Base-by-base conservation (phyloP, 2,329 filamentous ascomycete genomes). In the Fusarium sp. region DNA sequence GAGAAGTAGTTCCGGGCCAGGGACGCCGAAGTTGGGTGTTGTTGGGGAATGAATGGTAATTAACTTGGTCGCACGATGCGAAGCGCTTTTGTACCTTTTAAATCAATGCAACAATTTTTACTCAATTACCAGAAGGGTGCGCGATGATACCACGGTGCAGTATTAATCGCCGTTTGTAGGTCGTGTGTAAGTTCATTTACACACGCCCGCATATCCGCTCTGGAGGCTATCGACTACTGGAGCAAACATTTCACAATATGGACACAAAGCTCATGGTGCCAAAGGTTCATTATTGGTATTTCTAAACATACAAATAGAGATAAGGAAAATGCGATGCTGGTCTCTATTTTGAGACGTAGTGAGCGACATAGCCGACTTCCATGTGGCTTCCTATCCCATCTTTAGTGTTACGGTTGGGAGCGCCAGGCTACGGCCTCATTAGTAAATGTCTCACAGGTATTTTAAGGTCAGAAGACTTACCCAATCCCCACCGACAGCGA, bases 401-500 rank as follows among this genome's bases (percentile, higher is more conserved):
- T 2, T 68, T 60, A 4, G 85, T 87, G n/a, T 73, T 68, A 6
- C 53, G 69, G 64, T 84, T 83, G 5, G 86, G 85, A 15, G 75
- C 24, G 4, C 85, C 85, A 42, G 85, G 84, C 84, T 84, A 11
- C 34, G 7, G 3, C 7, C 15, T 20, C 19, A 24, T 69, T 21
- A 69, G 57, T 58, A 28, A 62, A 42, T 7, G 3, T 34, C 10
- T 6, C 1, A 3, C 7, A 2, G 5, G 0, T 2, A 8, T 9
- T 39, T 28, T 1, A 20, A 6, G 9, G 11, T 26, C 2, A 3
- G 20, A 21, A 42, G 57, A 81, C 83, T 74, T 77, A 84, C 85
- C 82, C 77, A 83, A 68, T 81, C 76, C 24, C 85, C 85, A 11
- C 85, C 85, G 28, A 88, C 81, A 44, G 86, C 85, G 7, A 88